phyloP scores from a whole-genome alignment of 345 rosid species.

The Sisymbrium irio region DNA sequence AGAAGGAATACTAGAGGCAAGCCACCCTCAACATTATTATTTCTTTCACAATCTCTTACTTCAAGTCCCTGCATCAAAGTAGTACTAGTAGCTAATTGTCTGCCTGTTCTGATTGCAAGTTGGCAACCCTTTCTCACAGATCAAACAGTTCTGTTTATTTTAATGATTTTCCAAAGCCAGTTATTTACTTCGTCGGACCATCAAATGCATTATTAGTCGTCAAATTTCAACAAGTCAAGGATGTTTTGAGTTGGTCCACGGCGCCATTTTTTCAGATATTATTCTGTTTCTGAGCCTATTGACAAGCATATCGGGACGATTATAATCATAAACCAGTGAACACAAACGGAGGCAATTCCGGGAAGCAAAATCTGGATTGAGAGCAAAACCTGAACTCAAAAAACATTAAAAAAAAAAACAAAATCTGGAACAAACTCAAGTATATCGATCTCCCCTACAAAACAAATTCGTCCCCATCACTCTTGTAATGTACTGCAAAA shows the following conservation, averaged over 20 bases:
- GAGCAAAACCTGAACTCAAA: not conserved
- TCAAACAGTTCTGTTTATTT: not conserved
- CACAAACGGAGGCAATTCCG: not conserved
- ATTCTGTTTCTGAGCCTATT: not conserved
- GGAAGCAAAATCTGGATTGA: not conserved
- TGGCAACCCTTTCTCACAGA: too few relatives aligned
- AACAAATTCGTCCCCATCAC: not conserved
- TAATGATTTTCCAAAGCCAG: too few relatives aligned
- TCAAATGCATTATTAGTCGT: not conserved
- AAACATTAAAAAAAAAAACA: not conserved
- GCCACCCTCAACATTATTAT: too few relatives aligned
- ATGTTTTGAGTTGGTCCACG: not conserved
- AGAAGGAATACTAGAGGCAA: too few relatives aligned
- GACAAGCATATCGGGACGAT: not conserved
- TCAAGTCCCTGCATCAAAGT: too few relatives aligned
- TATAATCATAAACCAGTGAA: not conserved
- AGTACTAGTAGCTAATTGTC: too few relatives aligned
- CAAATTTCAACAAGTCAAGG: too few relatives aligned
- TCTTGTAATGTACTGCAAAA: not conserved
- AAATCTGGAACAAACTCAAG: slow-evolving; percentile 18
- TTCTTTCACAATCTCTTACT: too few relatives aligned
- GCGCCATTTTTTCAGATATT: not conserved
- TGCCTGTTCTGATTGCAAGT: too few relatives aligned
- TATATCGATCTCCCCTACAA: not conserved
- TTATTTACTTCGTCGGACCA: not conserved